Base-by-base conservation (phyloP, 192 early-diverging fungal species). In the Backusella luteola region DNA sequence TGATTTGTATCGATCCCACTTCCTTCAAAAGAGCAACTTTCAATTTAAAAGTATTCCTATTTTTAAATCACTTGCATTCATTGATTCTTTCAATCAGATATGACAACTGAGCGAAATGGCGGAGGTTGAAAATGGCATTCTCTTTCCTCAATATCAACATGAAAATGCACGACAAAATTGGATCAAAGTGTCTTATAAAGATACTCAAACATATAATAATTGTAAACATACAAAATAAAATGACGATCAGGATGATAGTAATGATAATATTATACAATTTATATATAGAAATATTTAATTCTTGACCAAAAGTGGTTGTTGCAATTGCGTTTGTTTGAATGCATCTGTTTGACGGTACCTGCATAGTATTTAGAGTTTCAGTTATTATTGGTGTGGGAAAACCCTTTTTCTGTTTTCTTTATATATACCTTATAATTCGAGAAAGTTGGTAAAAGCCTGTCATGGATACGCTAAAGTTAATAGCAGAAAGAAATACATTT, bases 391-490 rank as follows among this genome's bases (percentile, higher is more conserved):
- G 56, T 63, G 21, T 63, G 56, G 56, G 56, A 29, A 63, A 63
- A 53, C 5, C 23, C 3, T 14, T 29, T 63, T 29, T 12, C 56
- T 23, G 9, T 29, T 26, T 21, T 63, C 19, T 59, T 23, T 59
- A 11, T 29, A 63, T 14, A 63, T 87, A 94, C 92, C 88, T 80
- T 39, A 81, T 89, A 75, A 99, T 95, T 17, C 97, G 88, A 67
- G 84, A 89, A 42, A 97, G 80, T 87, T 99, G 97, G 75, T 93
- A 95, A 29, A 94, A 63, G 36, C 94, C 95, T 63, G 93, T 99
- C 70, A 87, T 91, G 35, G 93, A 96, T 5, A 99, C 94, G 83
- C 97, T 97, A 26, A 97, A 74, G 83, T 99, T 99, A 69, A 99
- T 96, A 17, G 88, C 87, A 73, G 96, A 91, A 77, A 99, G 80